Evolutionary conservation across 1,139 yeast genomes (phyloP).

Genomic region (Scheffersomyces segobiensis): DNA sequence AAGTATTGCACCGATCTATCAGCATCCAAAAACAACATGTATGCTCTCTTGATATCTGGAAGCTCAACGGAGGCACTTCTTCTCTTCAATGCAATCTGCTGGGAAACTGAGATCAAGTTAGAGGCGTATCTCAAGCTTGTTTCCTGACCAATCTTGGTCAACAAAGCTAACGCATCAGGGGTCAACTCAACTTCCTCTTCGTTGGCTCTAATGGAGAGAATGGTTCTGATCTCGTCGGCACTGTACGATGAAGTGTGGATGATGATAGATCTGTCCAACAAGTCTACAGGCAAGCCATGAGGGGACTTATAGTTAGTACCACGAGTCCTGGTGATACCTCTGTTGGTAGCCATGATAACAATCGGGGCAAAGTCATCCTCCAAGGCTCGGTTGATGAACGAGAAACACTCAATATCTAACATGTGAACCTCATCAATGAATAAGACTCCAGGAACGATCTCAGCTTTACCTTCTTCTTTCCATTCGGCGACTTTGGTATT

Average conservation of each 20-base stretch:
- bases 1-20: constrained; percentile 82
- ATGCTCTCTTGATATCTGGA: constrained; percentile 84
- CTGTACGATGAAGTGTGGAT: constrained; percentile 80
- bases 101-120: constrained; percentile 85
- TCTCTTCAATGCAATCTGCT: constrained; percentile 81
- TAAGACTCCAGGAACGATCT: constrained; percentile 96
- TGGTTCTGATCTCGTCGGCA: constrained; percentile 81
- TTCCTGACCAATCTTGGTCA: constrained; percentile 91
- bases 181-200: constrained; percentile 93
- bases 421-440: constrained; percentile 98
- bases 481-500: constrained; percentile 97
- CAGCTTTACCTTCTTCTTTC: constrained; percentile 99
- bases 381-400: constrained; percentile 91
- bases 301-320: constrained; percentile 95
- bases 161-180: constrained; percentile 80
- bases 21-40: constrained; percentile 83
- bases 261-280: constrained; percentile 90
- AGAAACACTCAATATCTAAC: constrained; percentile 96
- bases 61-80: constrained; percentile 72
- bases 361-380: constrained; percentile 98
- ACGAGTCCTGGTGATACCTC: constrained; percentile 89
- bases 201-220: constrained; percentile 85
- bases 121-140: constrained; percentile 92
- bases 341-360: constrained; percentile 97
- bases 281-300: constrained; percentile 93